Evolutionary conservation across 2,329 filamentous ascomycete genomes (phyloP).

Genomic region (Neospermospora avenae): DNA sequence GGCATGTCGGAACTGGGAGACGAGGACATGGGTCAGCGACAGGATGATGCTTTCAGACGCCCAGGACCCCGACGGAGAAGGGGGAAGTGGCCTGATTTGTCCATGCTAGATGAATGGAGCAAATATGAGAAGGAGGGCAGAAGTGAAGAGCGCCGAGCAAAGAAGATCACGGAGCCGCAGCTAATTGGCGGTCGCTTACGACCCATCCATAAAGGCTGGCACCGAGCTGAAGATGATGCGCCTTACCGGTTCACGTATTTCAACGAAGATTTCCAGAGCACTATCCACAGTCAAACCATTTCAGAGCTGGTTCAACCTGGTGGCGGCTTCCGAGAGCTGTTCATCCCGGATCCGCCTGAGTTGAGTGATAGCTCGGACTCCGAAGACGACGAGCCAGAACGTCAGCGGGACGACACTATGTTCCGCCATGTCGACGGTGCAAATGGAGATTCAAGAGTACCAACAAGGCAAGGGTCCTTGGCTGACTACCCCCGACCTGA

Average conservation of each 20-base stretch:
- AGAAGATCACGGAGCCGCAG: constrained; percentile 91
- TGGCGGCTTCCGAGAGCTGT: constrained; percentile 79
- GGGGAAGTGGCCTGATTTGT: constrained; percentile 81
- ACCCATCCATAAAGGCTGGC: constrained; percentile 78
- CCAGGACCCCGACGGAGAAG: constrained; percentile 49
- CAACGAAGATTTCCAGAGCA: constrained; percentile 94
- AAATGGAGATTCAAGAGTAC: constrained; percentile 43
- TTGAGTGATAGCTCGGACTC: constrained; percentile 67
- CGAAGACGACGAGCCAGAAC: constrained; percentile 50
- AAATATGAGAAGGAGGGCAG: constrained; percentile 84
- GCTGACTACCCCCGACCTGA: constrained; percentile 24
- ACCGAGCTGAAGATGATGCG: constrained; percentile 79
- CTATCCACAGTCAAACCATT: constrained; percentile 93
- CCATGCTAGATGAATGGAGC: constrained; percentile 84
- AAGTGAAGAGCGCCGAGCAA: constrained; percentile 77
- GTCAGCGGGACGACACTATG: constrained; percentile 31
- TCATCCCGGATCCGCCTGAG: constrained; percentile 79
- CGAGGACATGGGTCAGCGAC: constrained; percentile 60
- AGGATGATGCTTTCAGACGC: constrained; percentile 39
- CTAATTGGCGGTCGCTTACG: constrained; percentile 86
- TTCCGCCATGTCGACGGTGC: constrained; percentile 31
- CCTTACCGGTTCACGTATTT: constrained; percentile 98
- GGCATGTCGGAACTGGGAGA: constrained; percentile 77
- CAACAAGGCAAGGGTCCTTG: constrained; percentile 41
- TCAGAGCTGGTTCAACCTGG: constrained; percentile 88